A percentile compares a stretch with the other conserved stretches of the same genome.
Evolutionary conservation across 1,139 yeast species (phyloP).

Genomic region (Hyphopichia wangnamkhiaoensis): DNA sequence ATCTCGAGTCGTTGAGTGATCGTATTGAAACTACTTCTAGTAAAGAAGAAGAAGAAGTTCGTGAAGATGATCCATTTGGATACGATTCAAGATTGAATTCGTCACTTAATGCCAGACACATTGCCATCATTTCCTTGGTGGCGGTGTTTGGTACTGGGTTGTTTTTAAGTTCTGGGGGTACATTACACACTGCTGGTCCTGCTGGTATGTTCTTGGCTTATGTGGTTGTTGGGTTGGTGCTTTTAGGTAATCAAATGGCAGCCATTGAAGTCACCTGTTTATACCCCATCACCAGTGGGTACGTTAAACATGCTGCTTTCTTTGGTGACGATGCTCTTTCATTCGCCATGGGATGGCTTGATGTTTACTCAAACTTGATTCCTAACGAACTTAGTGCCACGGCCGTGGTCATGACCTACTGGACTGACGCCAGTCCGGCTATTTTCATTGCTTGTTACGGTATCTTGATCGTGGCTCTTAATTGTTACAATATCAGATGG

Average conservation of each 20-base stretch:
- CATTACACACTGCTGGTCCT: slow-evolving; percentile 19
- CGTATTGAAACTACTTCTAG: too few relatives aligned
- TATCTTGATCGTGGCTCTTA: slow-evolving; percentile 22
- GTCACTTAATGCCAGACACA: slow-evolving; percentile 15
- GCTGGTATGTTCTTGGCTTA: slow-evolving; percentile 23
- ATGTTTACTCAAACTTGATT: slow-evolving; percentile 17
- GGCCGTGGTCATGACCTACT: slow-evolving; percentile 27
- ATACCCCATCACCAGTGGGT: slow-evolving; percentile 31
- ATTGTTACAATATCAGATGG: slow-evolving; percentile 25
- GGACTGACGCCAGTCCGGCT: slow-evolving; percentile 24
- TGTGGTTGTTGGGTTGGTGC: slow-evolving; percentile 21
- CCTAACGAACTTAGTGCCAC: slow-evolving; percentile 28
- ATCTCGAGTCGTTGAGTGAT: slow-evolving; percentile 9
- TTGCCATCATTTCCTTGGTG: slow-evolving; percentile 32
- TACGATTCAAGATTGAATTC: background rate
- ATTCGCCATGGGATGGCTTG: slow-evolving; percentile 26
- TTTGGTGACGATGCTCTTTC: slow-evolving; percentile 29
- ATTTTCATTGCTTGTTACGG: slow-evolving; percentile 30
- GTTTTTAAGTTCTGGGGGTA: slow-evolving; percentile 22
- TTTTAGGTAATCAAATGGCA: slow-evolving; percentile 23
- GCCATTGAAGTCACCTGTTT: slow-evolving; percentile 29
- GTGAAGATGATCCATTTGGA: too few relatives aligned
- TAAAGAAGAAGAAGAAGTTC: slow-evolving; percentile 9
- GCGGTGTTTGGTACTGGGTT: slow-evolving; percentile 30
- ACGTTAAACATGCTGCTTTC: slow-evolving; percentile 29